Evolutionary conservation across 2,329 filamentous ascomycete species (phyloP).

Genomic region (Verticillium albo-atrum): DNA sequence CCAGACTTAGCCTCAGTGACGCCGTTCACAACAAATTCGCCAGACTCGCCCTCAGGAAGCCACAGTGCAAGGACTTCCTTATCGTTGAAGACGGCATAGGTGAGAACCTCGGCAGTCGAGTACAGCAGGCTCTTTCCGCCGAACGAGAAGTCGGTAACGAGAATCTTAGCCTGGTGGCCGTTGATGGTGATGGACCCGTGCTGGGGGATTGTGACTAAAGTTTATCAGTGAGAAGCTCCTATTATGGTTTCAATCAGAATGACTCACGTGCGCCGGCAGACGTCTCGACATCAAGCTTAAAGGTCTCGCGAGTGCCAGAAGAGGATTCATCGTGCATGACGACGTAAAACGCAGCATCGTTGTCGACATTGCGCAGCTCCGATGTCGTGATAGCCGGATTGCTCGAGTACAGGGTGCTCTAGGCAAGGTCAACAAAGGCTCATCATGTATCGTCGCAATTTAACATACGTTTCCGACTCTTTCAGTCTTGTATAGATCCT

Average conservation of each 20-base stretch:
- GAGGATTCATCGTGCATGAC: slow-evolving; percentile 50
- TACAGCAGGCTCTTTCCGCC: slow-evolving; percentile 47
- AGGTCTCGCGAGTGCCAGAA: slow-evolving; percentile 43
- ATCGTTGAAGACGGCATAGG: slow-evolving; percentile 41
- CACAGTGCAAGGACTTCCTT: slow-evolving; percentile 47
- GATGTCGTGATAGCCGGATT: slow-evolving; percentile 48
- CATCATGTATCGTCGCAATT: no score
- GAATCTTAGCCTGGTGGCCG: slow-evolving; percentile 58
- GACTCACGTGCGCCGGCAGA: slow-evolving; percentile 39
- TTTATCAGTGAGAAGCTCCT: not conserved
- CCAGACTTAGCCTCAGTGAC: slow-evolving; percentile 28
- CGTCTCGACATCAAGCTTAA: slow-evolving; percentile 51
- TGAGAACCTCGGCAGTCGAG: slow-evolving; percentile 51
- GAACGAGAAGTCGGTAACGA: slow-evolving; percentile 55
- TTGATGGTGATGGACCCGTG: slow-evolving; percentile 46
- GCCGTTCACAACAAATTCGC: slow-evolving; percentile 46
- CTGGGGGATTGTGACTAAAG: slow-evolving; percentile 44
- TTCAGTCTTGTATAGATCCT: slow-evolving; percentile 52
- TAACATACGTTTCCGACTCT: slow-evolving; percentile 28
- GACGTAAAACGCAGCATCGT: slow-evolving; percentile 54
- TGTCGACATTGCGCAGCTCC: slow-evolving; percentile 55
- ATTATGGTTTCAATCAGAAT: not conserved
- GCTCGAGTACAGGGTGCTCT: slow-evolving; percentile 44
- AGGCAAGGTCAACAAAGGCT: slow-evolving; percentile 16
- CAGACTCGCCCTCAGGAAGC: slow-evolving; percentile 48